These are phyloP conservation scores for Candida alai DNA, from an alignment of 805 yeast genomes.

Conservation along the genomic window DNA sequence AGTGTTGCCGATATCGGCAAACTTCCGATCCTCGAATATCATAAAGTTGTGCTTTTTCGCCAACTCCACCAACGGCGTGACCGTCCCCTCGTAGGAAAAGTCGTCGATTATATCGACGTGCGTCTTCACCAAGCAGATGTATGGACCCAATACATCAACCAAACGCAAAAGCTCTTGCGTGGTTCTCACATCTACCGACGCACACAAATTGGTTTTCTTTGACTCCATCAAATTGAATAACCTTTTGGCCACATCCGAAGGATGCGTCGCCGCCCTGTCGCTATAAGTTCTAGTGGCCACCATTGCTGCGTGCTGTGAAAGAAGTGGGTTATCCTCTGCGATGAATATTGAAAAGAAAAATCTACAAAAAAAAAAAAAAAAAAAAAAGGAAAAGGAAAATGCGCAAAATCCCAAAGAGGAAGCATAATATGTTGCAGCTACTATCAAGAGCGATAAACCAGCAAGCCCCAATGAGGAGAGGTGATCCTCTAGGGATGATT, in stretches of 20 bases:
- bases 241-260: conserved; percentile 75
- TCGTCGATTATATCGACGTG: conserved; percentile 93
- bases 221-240: conserved; percentile 69
- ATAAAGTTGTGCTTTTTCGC: conserved; percentile 81
- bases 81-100: conserved; percentile 76
- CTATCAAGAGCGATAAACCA: too few species aligned
- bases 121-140: conserved; percentile 86
- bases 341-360: too few species aligned
- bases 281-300: conserved; percentile 44
- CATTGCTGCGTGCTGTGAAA: too few species aligned
- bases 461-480: too few species aligned
- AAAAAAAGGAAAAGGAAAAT: too few species aligned
- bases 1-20: conserved; percentile 97
- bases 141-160: conserved; percentile 83
- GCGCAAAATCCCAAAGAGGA: too few species aligned
- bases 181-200: conserved; percentile 85
- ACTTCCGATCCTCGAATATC: conserved; percentile 95
- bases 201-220: conserved; percentile 87
- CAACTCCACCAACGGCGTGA: conserved; percentile 66
- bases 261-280: conserved; percentile 65
- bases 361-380: too few species aligned
- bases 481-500: too few species aligned
- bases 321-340: too few species aligned
- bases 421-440: too few species aligned
- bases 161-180: conserved; percentile 70